Percentiles rank a stretch among this genome's conserved stretches.
These are phyloP conservation scores for Suillus ampliporus DNA, from an alignment of 768 basidiomycete species.

Conservation along the genomic window DNA sequence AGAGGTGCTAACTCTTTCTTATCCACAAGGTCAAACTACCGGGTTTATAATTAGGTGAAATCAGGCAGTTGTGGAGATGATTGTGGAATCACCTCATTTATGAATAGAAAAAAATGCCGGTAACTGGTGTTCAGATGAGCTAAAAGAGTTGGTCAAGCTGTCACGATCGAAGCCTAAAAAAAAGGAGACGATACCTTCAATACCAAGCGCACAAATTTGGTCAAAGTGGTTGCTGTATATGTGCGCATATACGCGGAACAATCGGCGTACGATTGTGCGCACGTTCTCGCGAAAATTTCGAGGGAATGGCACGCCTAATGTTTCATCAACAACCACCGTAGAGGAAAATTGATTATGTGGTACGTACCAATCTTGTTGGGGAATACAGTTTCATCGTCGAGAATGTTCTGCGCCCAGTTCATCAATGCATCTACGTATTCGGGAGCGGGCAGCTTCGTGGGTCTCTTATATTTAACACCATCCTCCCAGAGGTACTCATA, in stretches of 20 bases:
- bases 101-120: slow-evolving; percentile 96
- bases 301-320: slow-evolving; percentile 86
- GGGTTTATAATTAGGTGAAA: background rate
- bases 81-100: slow-evolving; percentile 78
- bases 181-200: slow-evolving; percentile 72
- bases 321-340: slow-evolving; percentile 11
- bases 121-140: slow-evolving; percentile 99
- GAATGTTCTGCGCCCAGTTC: slow-evolving; percentile 95
- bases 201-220: slow-evolving; percentile 96
- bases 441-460: slow-evolving; percentile 92
- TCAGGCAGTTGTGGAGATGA: slow-evolving; percentile 13
- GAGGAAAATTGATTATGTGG: background rate
- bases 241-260: slow-evolving; percentile 98
- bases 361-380: slow-evolving; percentile 90
- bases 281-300: slow-evolving; percentile 89
- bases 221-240: slow-evolving; percentile 99
- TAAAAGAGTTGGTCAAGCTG: slow-evolving; percentile 36
- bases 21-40: slow-evolving; percentile 90
- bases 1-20: slow-evolving; percentile 95
- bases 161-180: background rate
- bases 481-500: slow-evolving; percentile 98
- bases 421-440: slow-evolving; percentile 98
- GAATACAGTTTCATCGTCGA: slow-evolving; percentile 93
- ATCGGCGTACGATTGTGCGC: slow-evolving; percentile 86
- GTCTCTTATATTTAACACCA: slow-evolving; percentile 82